Conservation (phyloP, 2,329 filamentous ascomycete species). For the Monosporascus sp. region DNA sequence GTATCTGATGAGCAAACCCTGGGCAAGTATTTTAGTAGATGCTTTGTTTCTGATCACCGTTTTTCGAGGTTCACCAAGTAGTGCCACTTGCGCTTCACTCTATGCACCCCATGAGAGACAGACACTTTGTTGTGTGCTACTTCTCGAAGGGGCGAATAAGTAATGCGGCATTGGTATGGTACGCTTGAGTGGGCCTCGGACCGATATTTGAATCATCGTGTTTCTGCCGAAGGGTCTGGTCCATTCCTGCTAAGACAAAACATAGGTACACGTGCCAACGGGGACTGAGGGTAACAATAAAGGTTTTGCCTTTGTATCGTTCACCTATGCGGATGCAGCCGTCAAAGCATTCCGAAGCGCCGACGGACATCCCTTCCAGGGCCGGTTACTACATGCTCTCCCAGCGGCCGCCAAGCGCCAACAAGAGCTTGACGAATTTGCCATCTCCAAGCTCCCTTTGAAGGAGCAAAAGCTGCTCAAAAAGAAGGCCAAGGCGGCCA, state of each 20-base stretch:
- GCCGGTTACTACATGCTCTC: conserved; percentile 84
- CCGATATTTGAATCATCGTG: conserved; percentile 17
- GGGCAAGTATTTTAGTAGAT: conserved; percentile 99
- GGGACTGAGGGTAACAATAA: conserved; percentile 70
- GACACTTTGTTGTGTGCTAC: neutral
- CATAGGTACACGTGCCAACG: conserved; percentile 78
- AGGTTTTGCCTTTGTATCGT: conserved; percentile 86
- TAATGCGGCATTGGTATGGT: neutral
- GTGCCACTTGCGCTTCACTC: neutral
- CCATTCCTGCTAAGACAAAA: conserved; percentile 35
- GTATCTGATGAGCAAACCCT: conserved; percentile 81
- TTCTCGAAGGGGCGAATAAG: neutral
- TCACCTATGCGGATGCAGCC: conserved; percentile 64
- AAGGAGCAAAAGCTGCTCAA: conserved; percentile 93
- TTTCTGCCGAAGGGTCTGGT: conserved; percentile 13
- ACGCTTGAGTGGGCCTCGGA: neutral
- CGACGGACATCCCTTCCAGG: conserved; percentile 86
- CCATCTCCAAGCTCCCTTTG: conserved; percentile 82
- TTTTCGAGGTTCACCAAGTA: conserved; percentile 10
- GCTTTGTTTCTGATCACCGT: conserved; percentile 77
- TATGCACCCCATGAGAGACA: neutral
- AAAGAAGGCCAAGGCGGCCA: conserved; percentile 73
- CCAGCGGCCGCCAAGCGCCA: conserved; percentile 79
- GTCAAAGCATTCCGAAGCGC: conserved; percentile 71
- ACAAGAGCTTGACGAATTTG: conserved; percentile 77